A percentile compares a stretch with the other conserved stretches of the same genome.
These are phyloP conservation scores for Eudorina sp. DNA, from an alignment of 139 green algal genomes.

Conservation along the genomic window DNA sequence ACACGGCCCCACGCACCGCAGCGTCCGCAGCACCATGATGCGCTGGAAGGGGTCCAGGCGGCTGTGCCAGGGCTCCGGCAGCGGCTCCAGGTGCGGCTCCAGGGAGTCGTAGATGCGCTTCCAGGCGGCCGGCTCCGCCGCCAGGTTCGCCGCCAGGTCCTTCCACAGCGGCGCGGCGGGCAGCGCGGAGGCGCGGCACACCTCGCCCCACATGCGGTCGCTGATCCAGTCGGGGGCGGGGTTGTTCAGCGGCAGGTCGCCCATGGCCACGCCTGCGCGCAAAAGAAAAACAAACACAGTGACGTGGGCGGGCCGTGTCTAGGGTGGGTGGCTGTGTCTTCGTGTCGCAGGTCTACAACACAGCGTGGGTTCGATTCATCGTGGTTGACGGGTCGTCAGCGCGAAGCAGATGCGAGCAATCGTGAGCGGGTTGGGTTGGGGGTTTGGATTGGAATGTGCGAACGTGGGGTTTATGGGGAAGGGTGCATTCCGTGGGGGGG, in stretches of 20 bases:
- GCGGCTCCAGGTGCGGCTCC: conserved; percentile 62
- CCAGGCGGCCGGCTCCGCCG: conserved; percentile 60
- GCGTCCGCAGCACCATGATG: conserved; percentile 73
- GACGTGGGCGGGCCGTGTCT: no score
- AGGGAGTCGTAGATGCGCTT: conserved; percentile 73
- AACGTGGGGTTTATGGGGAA: neutral
- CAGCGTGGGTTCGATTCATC: no score
- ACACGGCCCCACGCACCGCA: conserved; percentile 44
- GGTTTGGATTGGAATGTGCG: neutral
- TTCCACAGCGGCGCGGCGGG: conserved; percentile 53
- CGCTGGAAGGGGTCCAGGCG: conserved; percentile 78
- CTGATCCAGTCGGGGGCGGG: conserved; percentile 75
- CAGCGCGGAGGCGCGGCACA: conserved; percentile 68
- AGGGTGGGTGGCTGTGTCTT: no score
- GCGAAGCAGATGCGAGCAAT: no score
- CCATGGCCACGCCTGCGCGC: conserved; percentile 74
- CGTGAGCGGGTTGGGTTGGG: no score
- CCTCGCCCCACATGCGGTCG: conserved; percentile 80
- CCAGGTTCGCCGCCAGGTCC: conserved; percentile 58
- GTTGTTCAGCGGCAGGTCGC: conserved; percentile 69
- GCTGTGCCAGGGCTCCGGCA: conserved; percentile 69
- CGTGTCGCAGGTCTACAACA: no score
- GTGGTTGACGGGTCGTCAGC: no score
- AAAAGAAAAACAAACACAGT: no score
- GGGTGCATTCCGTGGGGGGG: neutral